These are phyloP conservation scores for Auricularia auricula-judae DNA, from an alignment of 768 basidiomycete genomes.

Conservation along the genomic window DNA sequence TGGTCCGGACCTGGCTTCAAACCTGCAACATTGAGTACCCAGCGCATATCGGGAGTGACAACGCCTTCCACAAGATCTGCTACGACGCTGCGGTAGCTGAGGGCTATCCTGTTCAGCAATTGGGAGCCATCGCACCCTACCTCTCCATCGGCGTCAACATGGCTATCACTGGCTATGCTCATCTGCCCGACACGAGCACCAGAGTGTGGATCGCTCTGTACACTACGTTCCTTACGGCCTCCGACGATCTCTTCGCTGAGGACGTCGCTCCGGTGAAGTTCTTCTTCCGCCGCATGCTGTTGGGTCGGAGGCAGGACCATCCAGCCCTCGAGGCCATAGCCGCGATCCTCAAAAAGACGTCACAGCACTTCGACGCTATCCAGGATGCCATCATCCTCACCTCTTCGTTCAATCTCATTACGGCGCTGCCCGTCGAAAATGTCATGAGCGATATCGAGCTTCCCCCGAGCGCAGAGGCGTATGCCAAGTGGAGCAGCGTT, in stretches of 20 bases:
- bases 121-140: background rate
- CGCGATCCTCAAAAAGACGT: conserved; percentile 19
- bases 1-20: no score
- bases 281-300: conserved; percentile 26
- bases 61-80: no score
- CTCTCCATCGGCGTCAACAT: background rate
- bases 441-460: background rate
- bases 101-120: no score
- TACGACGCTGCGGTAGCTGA: no score
- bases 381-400: conserved; percentile 26
- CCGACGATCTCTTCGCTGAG: conserved; percentile 24
- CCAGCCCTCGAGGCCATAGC: conserved; percentile 24
- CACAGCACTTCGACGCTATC: conserved; percentile 18
- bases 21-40: no score
- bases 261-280: conserved; percentile 17
- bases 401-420: conserved; percentile 25
- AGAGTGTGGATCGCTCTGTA: conserved; percentile 28
- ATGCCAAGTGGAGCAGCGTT: conserved; percentile 21
- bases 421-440: conserved; percentile 22
- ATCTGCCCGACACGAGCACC: conserved; percentile 14
- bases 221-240: conserved; percentile 25
- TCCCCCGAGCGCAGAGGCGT: conserved; percentile 8
- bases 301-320: conserved; percentile 18
- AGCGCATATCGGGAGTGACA: no score
- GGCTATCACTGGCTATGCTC: background rate